Evolutionary conservation across 768 basidiomycete genomes (phyloP), one percentile per base, ranked within the genome.

Genomic region (Leucocoprinus leucothites): DNA sequence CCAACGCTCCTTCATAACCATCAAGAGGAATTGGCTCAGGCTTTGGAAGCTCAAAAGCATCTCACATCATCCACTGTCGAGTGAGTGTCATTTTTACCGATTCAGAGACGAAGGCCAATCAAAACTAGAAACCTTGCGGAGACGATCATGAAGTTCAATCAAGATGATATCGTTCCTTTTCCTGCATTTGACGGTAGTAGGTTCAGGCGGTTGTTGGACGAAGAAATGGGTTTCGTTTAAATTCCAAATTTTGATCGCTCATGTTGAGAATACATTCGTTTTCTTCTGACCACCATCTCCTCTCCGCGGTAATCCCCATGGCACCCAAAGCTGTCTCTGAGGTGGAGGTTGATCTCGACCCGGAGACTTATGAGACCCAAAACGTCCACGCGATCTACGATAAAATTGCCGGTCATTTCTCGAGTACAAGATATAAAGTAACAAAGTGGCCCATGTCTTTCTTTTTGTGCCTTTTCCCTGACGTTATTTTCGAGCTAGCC

Each of bases 1-100:
- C 74, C 85, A 41, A 87, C 90, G 0, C 73, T 99, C 26, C 80
- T 95, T 67, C 87, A 97, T 68, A 91, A 97, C 66, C 96, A 99
- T 65, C 96, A 99, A 74, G 77, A 85, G 51, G 93, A 99, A 64
- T 76, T 99, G 4, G 93, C 96, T 0, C 69, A 77, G 38, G 82
- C 84, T 11, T 73, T 99, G 52, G 75, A 76, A 14, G 68, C 65
- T 16, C 75, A 82, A 34, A 78, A 80, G 5, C 76, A 91, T 69
- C 71, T 94, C 44, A 77, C 69, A 57, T 70, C 82, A 21, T 77
- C 84, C 1, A 79, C 75, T 13, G 74, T 85, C 44, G 63, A 68
- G 91, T 92, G 69, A 72, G 88, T 71, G 21, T 16, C 48, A 44
- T 28, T 52, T 14, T 16, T 26, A 22, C 4, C 19, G 13, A 19